phyloP scores from a whole-genome alignment of 768 basidiomycete genomes.

The Lactifluus echinatus region DNA sequence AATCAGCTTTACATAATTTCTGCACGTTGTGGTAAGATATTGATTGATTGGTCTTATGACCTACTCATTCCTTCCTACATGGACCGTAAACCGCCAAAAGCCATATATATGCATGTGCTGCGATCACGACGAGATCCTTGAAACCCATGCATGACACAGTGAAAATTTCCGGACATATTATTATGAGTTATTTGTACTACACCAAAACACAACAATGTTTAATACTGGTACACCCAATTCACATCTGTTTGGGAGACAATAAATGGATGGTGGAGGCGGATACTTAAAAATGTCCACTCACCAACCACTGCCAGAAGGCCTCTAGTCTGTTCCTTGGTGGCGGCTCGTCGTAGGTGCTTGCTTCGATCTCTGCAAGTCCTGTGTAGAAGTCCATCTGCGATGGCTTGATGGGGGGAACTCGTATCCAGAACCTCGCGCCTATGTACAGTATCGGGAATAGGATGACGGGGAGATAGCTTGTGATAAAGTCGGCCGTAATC shows the following conservation, averaged over 20 bases:
- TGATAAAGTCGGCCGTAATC: slow-evolving; percentile 63
- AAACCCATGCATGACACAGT: too few species aligned
- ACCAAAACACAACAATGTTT: too few species aligned
- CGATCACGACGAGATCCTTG: background rate
- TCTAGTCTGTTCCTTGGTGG: slow-evolving; percentile 61
- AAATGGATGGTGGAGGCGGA: background rate
- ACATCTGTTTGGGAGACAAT: slow-evolving; percentile 8
- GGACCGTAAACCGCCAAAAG: background rate
- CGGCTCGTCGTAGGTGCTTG: slow-evolving; percentile 47
- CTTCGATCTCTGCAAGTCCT: slow-evolving; percentile 36
- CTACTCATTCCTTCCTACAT: background rate
- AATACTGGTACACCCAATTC: too few species aligned
- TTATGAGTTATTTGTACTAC: background rate
- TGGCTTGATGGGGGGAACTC: slow-evolving; percentile 36
- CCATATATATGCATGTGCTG: background rate
- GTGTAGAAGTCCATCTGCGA: slow-evolving; percentile 81
- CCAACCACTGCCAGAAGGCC: slow-evolving; percentile 73
- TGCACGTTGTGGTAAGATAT: slow-evolving; percentile 4
- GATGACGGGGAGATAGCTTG: slow-evolving; percentile 64
- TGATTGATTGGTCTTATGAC: background rate
- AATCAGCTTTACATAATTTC: background rate
- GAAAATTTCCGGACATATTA: background rate
- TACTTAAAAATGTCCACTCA: slow-evolving; percentile 32
- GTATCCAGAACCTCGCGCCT: slow-evolving; percentile 46
- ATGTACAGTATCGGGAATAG: slow-evolving; percentile 71